Conservation (phyloP, 169 alveolate species). For the Cyclospora cayetanensis region DNA sequence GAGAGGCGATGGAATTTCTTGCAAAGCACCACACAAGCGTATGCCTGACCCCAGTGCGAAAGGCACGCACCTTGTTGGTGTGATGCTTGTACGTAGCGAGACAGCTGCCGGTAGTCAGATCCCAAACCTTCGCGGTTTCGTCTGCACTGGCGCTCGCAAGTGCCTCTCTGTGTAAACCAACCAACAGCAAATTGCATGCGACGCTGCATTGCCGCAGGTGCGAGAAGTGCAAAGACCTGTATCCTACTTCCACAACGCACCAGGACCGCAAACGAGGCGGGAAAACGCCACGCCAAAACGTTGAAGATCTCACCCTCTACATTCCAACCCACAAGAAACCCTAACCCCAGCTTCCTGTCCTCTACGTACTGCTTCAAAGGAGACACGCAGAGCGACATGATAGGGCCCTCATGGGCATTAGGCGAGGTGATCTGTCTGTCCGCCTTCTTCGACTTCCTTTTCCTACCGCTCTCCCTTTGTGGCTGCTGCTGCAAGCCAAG, state of each 20-base stretch:
- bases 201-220: not conserved
- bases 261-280: not conserved
- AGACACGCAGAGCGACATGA: conserved; percentile 70
- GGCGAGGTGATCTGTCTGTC: not conserved
- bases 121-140: conserved; percentile 92
- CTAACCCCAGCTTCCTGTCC: not conserved
- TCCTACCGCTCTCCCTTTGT: not conserved
- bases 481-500: conserved; percentile 9
- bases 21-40: no score
- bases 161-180: conserved; percentile 66
- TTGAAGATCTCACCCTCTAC: not conserved
- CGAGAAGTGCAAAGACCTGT: not conserved
- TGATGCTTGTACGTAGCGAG: conserved; percentile 88
- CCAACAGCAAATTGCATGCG: not conserved
- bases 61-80: conserved; percentile 80
- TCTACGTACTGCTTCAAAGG: conserved; percentile 42
- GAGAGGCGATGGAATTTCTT: no score
- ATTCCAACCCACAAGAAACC: not conserved
- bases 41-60: no score
- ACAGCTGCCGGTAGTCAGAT: conserved; percentile 88
- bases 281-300: not conserved
- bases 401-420: conserved; percentile 72
- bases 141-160: conserved; percentile 93
- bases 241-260: not conserved
- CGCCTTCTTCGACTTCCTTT: not conserved